Evolutionary conservation across 2,329 filamentous ascomycete species (phyloP).

Genomic region (Calonectria naviculata): DNA sequence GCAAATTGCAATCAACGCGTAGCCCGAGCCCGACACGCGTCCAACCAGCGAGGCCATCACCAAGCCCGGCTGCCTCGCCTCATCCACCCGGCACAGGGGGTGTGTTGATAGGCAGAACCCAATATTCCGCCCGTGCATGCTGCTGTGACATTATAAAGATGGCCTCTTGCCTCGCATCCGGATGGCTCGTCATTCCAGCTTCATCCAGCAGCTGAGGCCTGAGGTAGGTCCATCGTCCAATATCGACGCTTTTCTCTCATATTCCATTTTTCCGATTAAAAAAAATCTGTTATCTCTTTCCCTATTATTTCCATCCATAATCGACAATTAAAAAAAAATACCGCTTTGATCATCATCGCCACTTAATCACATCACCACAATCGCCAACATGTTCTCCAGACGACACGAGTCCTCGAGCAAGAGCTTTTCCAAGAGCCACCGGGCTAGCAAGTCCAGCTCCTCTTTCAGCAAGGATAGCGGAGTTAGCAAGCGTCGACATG

Average conservation of each 20-base stretch:
- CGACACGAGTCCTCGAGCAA: constrained; percentile 58
- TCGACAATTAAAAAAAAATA: constrained; percentile 18
- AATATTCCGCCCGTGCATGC: constrained; percentile 34
- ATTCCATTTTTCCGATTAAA: constrained; percentile 21
- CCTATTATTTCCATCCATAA: constrained; percentile 16
- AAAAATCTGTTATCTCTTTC: constrained; percentile 5
- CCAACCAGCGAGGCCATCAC: constrained; percentile 34
- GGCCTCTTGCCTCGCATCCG: constrained; percentile 22
- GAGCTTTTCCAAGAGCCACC: constrained; percentile 66
- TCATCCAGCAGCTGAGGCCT: constrained; percentile 37
- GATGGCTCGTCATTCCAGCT: constrained; percentile 25
- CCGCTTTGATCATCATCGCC: constrained; percentile 8
- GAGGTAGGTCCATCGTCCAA: constrained; percentile 44
- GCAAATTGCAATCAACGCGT: constrained; percentile 24
- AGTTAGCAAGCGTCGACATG: constrained; percentile 65
- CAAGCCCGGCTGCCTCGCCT: constrained; percentile 36
- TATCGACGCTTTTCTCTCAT: constrained; percentile 25
- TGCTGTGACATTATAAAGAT: constrained; percentile 41
- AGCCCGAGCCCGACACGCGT: constrained; percentile 24
- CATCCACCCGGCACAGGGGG: constrained; percentile 27
- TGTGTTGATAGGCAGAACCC: constrained; percentile 35
- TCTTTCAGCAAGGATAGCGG: constrained; percentile 67
- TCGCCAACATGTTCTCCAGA: constrained; percentile 57
- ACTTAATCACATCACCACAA: constrained; percentile 25
- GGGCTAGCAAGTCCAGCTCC: constrained; percentile 60